Evolutionary conservation across 2,329 filamentous ascomycete genomes (phyloP).

Genomic region (Monosporascus sp.): DNA sequence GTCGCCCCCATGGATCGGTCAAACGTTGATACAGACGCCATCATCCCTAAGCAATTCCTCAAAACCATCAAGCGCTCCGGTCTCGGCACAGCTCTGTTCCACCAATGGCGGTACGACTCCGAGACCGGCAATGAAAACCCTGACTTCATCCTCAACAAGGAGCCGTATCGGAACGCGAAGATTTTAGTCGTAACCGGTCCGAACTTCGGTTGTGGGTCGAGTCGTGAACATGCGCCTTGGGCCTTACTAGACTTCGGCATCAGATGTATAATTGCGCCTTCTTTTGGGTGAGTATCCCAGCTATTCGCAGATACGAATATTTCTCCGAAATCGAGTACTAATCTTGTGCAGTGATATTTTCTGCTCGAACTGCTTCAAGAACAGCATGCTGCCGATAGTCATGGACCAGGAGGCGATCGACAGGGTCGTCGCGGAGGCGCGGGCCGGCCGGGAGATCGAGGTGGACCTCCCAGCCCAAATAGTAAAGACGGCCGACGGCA

Average conservation of each 20-base stretch:
- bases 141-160: constrained; percentile 84
- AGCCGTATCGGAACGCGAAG: constrained; percentile 77
- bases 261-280: constrained; percentile 85
- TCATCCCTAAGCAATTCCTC: constrained; percentile 98
- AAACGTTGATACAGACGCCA: constrained; percentile 98
- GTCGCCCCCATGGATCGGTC: constrained; percentile 81
- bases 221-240: constrained; percentile 95
- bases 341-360: constrained; percentile 64
- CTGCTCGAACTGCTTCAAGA: constrained; percentile 99
- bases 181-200: constrained; percentile 86
- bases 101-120: constrained; percentile 69
- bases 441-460: constrained; percentile 77
- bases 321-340: background rate
- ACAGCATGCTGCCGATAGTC: constrained; percentile 89
- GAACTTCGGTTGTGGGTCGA: constrained; percentile 94
- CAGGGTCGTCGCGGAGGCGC: constrained; percentile 69
- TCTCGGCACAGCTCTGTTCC: constrained; percentile 82
- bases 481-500: constrained; percentile 71
- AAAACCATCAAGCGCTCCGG: constrained; percentile 99
- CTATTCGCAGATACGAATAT: background rate
- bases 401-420: constrained; percentile 66
- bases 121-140: constrained; percentile 68
- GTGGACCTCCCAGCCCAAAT: constrained; percentile 82
- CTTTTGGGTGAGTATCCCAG: constrained; percentile 43
- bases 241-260: constrained; percentile 95